A percentile compares a stretch with the other conserved stretches of the same genome.
Conservation (phyloP, 768 basidiomycete species). For the Trametes villosa region DNA sequence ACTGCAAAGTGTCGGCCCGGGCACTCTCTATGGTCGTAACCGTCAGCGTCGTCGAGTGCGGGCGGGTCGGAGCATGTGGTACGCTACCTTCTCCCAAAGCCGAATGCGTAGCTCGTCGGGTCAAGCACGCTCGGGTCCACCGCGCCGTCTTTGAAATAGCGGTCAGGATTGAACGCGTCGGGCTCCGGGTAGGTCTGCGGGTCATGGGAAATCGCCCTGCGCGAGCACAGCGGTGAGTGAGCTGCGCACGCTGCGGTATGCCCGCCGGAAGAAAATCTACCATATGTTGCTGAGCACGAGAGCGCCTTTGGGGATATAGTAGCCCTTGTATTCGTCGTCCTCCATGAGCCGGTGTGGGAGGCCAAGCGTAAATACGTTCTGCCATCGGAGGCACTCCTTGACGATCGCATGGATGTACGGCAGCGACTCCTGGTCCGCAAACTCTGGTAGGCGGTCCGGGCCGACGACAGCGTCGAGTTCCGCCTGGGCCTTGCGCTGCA, state of each 20-base stretch:
- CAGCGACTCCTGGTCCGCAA: slow-evolving; percentile 13
- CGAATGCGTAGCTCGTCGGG: not conserved
- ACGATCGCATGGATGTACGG: slow-evolving; percentile 23
- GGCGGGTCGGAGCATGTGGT: not conserved
- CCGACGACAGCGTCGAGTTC: slow-evolving; percentile 26
- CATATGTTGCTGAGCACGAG: slow-evolving; percentile 23
- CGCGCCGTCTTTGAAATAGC: slow-evolving; percentile 11
- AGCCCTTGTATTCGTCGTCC: slow-evolving; percentile 44
- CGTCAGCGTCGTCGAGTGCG: not conserved
- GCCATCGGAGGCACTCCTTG: slow-evolving; percentile 24
- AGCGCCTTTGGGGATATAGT: slow-evolving; percentile 41
- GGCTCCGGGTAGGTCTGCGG: slow-evolving; percentile 29
- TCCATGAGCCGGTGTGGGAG: slow-evolving; percentile 38
- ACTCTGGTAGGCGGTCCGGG: slow-evolving; percentile 14
- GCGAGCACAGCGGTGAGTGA: slow-evolving; percentile 29
- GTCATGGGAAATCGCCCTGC: slow-evolving; percentile 34
- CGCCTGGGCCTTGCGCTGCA: slow-evolving; percentile 14
- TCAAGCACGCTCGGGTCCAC: not conserved
- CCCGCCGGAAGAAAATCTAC: not conserved
- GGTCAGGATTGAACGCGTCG: slow-evolving; percentile 28
- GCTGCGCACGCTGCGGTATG: not conserved
- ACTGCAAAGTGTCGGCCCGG: slow-evolving; percentile 10
- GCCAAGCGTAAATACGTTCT: slow-evolving; percentile 13
- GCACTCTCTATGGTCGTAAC: not conserved
- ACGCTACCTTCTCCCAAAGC: slow-evolving; percentile 3